These are phyloP conservation scores for Backusella tuberculispora DNA, from an alignment of 192 early-diverging fungal species.

Conservation along the genomic window DNA sequence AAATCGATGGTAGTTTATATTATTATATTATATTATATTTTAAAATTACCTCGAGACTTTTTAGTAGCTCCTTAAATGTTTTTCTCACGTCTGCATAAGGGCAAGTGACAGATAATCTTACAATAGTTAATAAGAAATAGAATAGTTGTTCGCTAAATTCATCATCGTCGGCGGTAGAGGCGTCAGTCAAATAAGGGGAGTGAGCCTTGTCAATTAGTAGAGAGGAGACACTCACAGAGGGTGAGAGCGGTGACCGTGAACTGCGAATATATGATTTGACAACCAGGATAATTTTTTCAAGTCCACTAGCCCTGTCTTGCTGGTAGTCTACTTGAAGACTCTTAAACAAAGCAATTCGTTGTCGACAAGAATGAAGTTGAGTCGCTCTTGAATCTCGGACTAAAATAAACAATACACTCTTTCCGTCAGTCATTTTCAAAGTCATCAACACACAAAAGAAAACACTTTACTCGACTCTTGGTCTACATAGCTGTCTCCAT, in stretches of 20 bases:
- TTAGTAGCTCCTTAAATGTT: slow-evolving; percentile 49
- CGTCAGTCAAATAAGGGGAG: neutral
- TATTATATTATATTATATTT: neutral
- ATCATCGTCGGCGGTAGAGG: slow-evolving; percentile 15
- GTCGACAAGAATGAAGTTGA: slow-evolving; percentile 37
- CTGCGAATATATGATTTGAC: slow-evolving; percentile 43
- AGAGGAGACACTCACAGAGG: slow-evolving; percentile 13
- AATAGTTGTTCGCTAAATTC: slow-evolving; percentile 40
- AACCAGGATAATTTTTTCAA: slow-evolving; percentile 45
- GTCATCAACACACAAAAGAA: neutral
- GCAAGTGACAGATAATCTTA: slow-evolving; percentile 52
- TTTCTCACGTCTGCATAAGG: slow-evolving; percentile 57
- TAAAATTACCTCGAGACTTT: slow-evolving; percentile 42
- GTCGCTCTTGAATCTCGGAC: slow-evolving; percentile 34
- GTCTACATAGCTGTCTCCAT: slow-evolving; percentile 4
- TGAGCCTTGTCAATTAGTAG: neutral
- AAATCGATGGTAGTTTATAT: no score
- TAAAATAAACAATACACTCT: slow-evolving; percentile 2
- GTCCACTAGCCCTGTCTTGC: slow-evolving; percentile 13
- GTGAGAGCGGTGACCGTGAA: slow-evolving; percentile 31
- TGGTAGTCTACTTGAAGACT: slow-evolving; percentile 36
- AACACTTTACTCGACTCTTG: neutral
- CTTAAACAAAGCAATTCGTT: slow-evolving; percentile 43
- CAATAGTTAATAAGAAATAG: slow-evolving; percentile 51
- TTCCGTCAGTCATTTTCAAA: neutral